Percentiles rank a stretch among this genome's conserved stretches.
phyloP scores from a whole-genome alignment of 768 basidiomycete genomes.

The Roridomyces roridus region DNA sequence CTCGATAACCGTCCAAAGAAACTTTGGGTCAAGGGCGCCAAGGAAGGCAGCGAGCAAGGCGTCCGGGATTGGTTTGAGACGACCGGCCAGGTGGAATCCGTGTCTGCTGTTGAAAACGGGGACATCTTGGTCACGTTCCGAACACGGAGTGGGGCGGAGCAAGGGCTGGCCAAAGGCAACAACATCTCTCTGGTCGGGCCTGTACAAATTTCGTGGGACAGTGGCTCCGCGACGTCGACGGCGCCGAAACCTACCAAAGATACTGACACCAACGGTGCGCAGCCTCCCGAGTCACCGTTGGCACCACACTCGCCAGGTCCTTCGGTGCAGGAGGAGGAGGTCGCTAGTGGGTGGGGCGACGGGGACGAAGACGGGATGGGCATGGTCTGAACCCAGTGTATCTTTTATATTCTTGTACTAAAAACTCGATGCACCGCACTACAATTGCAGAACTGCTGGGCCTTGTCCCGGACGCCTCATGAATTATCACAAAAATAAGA shows the following conservation, averaged over 20 bases:
- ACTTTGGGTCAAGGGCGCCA: constrained; percentile 74
- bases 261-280: constrained; percentile 20
- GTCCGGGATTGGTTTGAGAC: constrained; percentile 89
- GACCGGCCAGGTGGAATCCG: constrained; percentile 71
- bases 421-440: too few relatives aligned
- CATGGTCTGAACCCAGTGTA: constrained; percentile 47
- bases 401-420: background rate
- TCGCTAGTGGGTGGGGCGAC: constrained; percentile 77
- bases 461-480: too few relatives aligned
- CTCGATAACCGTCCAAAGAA: constrained; percentile 90
- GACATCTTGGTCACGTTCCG: constrained; percentile 74
- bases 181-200: constrained; percentile 70
- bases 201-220: constrained; percentile 74
- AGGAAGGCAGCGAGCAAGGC: constrained; percentile 55
- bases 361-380: constrained; percentile 77
- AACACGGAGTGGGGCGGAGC: constrained; percentile 76
- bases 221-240: constrained; percentile 34
- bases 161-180: constrained; percentile 77
- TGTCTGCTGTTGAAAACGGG: constrained; percentile 60
- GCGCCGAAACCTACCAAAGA: constrained; percentile 17
- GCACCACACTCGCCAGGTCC: constrained; percentile 36
- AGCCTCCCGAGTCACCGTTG: constrained; percentile 26
- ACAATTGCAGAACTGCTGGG: too few relatives aligned
- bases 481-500: background rate
- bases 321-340: constrained; percentile 61